Percentiles rank a stretch among this genome's conserved stretches.
phyloP scores from a whole-genome alignment of 192 early-diverging fungal genomes.

The Linnemannia elongata region DNA sequence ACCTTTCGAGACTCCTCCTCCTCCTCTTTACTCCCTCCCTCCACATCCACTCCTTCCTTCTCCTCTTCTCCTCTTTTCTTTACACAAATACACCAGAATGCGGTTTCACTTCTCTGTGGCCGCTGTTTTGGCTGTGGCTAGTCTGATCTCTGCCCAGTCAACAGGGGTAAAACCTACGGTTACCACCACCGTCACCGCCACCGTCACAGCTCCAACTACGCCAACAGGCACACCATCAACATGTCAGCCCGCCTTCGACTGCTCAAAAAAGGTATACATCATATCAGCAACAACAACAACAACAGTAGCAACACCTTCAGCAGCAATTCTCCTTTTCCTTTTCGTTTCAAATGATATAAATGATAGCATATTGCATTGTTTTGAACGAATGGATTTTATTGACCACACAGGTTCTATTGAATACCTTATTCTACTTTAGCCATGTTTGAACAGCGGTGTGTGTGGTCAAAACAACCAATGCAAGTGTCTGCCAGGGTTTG shows the following conservation, averaged over 20 bases:
- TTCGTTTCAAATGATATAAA: background rate
- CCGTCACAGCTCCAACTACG: conserved; percentile 1
- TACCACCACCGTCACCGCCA: conserved; percentile 10
- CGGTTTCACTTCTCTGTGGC: background rate
- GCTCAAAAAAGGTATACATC: conserved; percentile 1
- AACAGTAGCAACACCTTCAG: background rate
- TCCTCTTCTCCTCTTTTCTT: background rate
- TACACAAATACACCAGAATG: conserved; percentile 2
- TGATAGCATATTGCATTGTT: no score
- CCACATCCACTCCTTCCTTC: background rate
- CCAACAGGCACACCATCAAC: conserved; percentile 10
- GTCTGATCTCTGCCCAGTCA: conserved; percentile 3
- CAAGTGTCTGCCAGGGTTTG: conserved; percentile 41
- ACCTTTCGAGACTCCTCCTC: background rate
- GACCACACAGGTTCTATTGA: background rate
- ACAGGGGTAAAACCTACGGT: background rate
- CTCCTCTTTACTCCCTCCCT: background rate
- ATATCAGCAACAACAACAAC: conserved; percentile 16
- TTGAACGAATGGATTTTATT: no score
- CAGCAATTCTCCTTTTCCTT: background rate
- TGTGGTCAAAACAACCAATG: conserved; percentile 13
- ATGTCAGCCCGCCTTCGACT: conserved; percentile 40
- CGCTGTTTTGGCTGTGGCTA: background rate
- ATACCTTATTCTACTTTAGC: background rate
- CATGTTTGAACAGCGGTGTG: conserved; percentile 40